Conservation (phyloP, 1,284 basidiomycete genomes). For the Exobasidium cylindrosporum region DNA sequence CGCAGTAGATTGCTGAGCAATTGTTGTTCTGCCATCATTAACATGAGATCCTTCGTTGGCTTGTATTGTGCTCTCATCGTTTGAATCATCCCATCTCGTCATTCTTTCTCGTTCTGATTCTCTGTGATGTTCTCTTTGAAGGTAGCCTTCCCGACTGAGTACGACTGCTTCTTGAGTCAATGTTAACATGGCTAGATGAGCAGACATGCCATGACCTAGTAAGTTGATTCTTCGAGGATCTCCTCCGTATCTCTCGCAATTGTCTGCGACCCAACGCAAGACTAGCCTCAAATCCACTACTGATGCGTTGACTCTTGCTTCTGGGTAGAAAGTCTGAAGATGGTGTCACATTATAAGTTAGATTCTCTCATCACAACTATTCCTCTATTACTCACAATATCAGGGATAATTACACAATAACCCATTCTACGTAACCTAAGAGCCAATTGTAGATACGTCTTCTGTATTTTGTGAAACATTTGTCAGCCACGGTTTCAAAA, state of each 20-base stretch:
- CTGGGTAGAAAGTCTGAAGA: slow-evolving; percentile 47
- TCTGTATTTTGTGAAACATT: too few relatives aligned
- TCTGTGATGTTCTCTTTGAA: slow-evolving; percentile 18
- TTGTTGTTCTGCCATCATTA: not conserved
- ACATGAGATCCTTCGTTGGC: not conserved
- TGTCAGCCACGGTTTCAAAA: too few relatives aligned
- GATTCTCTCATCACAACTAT: not conserved
- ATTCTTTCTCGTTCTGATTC: slow-evolving; percentile 12
- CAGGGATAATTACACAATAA: slow-evolving; percentile 56
- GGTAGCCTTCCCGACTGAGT: slow-evolving; percentile 32
- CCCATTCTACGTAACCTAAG: slow-evolving; percentile 53
- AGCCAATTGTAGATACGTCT: slow-evolving; percentile 53
- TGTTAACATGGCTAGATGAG: slow-evolving; percentile 55
- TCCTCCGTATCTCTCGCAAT: slow-evolving; percentile 53
- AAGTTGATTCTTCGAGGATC: slow-evolving; percentile 53
- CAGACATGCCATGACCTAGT: slow-evolving; percentile 55
- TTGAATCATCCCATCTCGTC: slow-evolving; percentile 7
- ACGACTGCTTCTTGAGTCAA: slow-evolving; percentile 56
- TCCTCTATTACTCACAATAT: slow-evolving; percentile 30
- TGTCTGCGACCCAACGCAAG: slow-evolving; percentile 54
- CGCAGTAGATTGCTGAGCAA: not conserved
- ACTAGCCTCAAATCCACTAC: slow-evolving; percentile 52
- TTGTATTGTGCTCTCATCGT: not conserved
- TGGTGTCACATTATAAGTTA: not conserved
- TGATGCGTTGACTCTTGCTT: slow-evolving; percentile 47